A percentile compares a stretch with the other conserved stretches of the same genome.
Conservation (phyloP, 306 rosid species). For the Cyamopsis tetragonoloba region DNA sequence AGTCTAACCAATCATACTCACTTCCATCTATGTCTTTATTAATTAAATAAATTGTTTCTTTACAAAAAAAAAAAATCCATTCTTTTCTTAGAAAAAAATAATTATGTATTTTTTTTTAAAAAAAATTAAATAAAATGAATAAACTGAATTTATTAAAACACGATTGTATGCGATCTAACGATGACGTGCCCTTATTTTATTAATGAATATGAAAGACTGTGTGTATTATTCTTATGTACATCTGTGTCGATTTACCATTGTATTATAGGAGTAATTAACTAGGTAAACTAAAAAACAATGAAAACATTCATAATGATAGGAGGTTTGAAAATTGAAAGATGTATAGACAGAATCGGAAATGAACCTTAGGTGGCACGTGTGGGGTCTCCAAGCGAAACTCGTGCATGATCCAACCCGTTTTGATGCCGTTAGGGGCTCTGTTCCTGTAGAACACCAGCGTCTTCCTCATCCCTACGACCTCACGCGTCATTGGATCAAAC, state of each 20-base stretch:
- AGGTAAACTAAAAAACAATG: not conserved
- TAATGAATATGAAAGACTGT: not conserved
- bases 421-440: conserved; percentile 93
- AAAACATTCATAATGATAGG: not conserved
- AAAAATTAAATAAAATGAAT: too few species aligned
- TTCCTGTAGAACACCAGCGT: conserved; percentile 84
- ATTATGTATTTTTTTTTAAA: too few species aligned
- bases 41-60: too few species aligned
- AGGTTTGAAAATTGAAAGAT: conserved; percentile 25
- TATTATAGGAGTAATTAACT: too few species aligned
- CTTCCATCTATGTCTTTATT: too few species aligned
- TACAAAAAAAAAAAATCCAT: too few species aligned
- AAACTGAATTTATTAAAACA: too few species aligned
- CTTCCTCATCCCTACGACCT: conserved; percentile 91
- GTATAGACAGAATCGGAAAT: not conserved
- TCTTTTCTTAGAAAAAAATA: too few species aligned
- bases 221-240: not conserved
- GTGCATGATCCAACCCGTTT: conserved; percentile 98
- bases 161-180: not conserved
- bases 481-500: conserved; percentile 58
- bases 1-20: too few species aligned
- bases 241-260: not conserved
- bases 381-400: conserved; percentile 98
- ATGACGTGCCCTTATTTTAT: not conserved
- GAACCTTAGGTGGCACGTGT: conserved; percentile 95